phyloP scores from a whole-genome alignment of 2,329 filamentous ascomycete genomes.

The Fusarium abutilonis region DNA sequence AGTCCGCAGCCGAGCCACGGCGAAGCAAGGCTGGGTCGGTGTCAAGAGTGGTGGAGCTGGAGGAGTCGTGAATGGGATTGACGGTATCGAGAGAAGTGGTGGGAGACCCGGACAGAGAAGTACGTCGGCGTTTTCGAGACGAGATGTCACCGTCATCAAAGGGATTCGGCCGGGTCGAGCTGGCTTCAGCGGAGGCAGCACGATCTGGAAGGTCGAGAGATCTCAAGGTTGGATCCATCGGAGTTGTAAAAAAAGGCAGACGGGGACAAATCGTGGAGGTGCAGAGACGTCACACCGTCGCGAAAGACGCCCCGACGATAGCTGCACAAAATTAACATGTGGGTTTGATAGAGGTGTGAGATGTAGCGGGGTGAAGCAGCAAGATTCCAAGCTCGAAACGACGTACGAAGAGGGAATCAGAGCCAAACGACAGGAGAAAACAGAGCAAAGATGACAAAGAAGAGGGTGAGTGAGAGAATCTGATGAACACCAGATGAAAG shows the following conservation, averaged over 20 bases:
- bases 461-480: slow-evolving; percentile 19
- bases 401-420: slow-evolving; percentile 25
- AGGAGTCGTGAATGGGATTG: slow-evolving; percentile 48
- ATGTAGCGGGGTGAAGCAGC: slow-evolving; percentile 35
- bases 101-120: slow-evolving; percentile 65
- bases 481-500: slow-evolving; percentile 18
- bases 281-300: slow-evolving; percentile 61
- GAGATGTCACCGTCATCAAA: slow-evolving; percentile 68
- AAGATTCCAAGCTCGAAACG: slow-evolving; percentile 29
- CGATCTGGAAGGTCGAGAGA: slow-evolving; percentile 65
- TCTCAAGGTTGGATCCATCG: slow-evolving; percentile 64
- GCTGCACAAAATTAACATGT: slow-evolving; percentile 67
- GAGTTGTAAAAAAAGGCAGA: slow-evolving; percentile 52
- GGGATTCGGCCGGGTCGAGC: slow-evolving; percentile 70
- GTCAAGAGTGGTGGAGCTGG: slow-evolving; percentile 48
- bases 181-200: slow-evolving; percentile 70
- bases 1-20: slow-evolving; percentile 42
- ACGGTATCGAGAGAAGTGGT: slow-evolving; percentile 61
- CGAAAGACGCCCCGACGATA: slow-evolving; percentile 64
- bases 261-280: slow-evolving; percentile 56
- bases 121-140: slow-evolving; percentile 70
- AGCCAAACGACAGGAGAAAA: slow-evolving; percentile 13
- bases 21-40: slow-evolving; percentile 44
- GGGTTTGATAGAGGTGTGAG: slow-evolving; percentile 49
- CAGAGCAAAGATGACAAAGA: slow-evolving; percentile 18